Conservation (phyloP, 768 basidiomycete genomes). For the Boletus rubropictus region DNA sequence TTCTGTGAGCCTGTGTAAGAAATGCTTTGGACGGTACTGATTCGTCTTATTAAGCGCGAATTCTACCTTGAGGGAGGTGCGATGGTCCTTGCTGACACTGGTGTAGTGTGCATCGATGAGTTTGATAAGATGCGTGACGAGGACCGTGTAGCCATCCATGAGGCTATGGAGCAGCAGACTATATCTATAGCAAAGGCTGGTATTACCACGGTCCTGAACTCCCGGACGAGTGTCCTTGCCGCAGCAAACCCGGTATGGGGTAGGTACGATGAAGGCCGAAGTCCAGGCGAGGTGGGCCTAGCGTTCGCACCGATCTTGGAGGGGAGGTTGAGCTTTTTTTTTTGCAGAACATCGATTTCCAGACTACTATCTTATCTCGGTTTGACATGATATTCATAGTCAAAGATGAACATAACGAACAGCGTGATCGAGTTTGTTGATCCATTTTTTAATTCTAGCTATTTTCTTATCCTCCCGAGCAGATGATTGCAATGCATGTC, state of each 20-base stretch:
- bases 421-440: slow-evolving; percentile 70
- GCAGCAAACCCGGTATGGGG: slow-evolving; percentile 99
- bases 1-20: slow-evolving; percentile 51
- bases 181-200: slow-evolving; percentile 99
- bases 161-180: slow-evolving; percentile 99
- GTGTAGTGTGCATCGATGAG: slow-evolving; percentile 98
- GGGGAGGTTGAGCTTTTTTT: not conserved
- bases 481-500: slow-evolving; percentile 96
- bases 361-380: slow-evolving; percentile 95
- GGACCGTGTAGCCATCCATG: slow-evolving; percentile 97
- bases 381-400: slow-evolving; percentile 99
- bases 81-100: slow-evolving; percentile 97
- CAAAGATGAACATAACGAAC: slow-evolving; percentile 95
- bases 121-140: slow-evolving; percentile 99
- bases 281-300: slow-evolving; percentile 76
- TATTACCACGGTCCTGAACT: slow-evolving; percentile 96
- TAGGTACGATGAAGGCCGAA: slow-evolving; percentile 92
- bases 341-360: slow-evolving; percentile 84
- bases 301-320: not conserved
- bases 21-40: slow-evolving; percentile 2
- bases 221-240: slow-evolving; percentile 90
- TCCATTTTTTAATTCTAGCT: not conserved
- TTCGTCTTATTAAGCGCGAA: slow-evolving; percentile 59
- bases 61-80: slow-evolving; percentile 99
- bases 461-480: slow-evolving; percentile 2